These are phyloP conservation scores for Cystofilobasidium capitatum DNA, from an alignment of 768 basidiomycete species.

Conservation along the genomic window DNA sequence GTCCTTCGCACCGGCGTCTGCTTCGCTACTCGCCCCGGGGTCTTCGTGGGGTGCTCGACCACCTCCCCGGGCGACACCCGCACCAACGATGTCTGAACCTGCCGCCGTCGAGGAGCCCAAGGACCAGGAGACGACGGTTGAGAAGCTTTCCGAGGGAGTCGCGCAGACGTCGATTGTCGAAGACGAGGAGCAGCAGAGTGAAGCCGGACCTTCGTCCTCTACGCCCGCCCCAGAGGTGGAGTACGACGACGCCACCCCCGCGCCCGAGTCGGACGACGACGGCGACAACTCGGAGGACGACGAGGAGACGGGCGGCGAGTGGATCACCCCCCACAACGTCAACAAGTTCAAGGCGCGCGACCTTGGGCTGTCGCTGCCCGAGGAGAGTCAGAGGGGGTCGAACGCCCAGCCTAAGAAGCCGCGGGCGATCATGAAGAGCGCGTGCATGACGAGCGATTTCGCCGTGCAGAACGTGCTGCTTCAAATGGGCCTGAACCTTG, in stretches of 20 bases:
- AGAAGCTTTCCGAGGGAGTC: slow-evolving; percentile 30
- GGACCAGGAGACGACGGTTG: neutral
- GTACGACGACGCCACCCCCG: slow-evolving; percentile 21
- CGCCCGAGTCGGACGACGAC: slow-evolving; percentile 31
- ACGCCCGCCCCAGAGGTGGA: slow-evolving; percentile 1
- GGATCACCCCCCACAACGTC: slow-evolving; percentile 91
- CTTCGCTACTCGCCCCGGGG: neutral
- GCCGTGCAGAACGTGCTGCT: slow-evolving; percentile 97
- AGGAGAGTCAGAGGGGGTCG: slow-evolving; percentile 32
- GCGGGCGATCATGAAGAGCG: slow-evolving; percentile 48
- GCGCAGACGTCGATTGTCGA: slow-evolving; percentile 36
- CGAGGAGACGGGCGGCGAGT: slow-evolving; percentile 64
- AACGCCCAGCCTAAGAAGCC: slow-evolving; percentile 23
- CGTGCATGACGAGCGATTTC: slow-evolving; percentile 97
- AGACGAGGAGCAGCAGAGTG: slow-evolving; percentile 36
- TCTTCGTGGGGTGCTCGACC: slow-evolving; percentile 2
- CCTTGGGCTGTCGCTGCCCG: slow-evolving; percentile 62
- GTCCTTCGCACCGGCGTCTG: neutral
- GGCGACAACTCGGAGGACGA: slow-evolving; percentile 65
- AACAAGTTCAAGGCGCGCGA: slow-evolving; percentile 76
- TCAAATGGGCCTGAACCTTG: slow-evolving; percentile 83
- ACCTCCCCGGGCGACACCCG: neutral
- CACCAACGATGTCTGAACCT: neutral
- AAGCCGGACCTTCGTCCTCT: slow-evolving; percentile 28
- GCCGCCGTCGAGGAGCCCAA: slow-evolving; percentile 11